Conservation (phyloP, 2,329 filamentous ascomycete species). For the Venturia asperata region DNA sequence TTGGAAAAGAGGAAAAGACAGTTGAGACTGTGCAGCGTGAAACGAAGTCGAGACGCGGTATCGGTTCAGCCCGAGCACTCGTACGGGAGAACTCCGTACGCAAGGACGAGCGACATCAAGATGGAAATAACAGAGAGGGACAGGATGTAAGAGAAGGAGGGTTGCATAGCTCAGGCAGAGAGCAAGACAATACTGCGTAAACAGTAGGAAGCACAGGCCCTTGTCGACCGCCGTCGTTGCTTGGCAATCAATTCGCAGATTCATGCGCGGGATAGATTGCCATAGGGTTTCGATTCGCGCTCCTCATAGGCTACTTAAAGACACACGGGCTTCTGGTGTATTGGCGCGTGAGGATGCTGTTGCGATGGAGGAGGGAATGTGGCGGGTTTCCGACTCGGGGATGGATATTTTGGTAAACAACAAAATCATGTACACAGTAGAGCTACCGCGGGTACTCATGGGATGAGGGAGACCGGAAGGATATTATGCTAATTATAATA, state of each 20-base stretch:
- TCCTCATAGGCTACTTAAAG: neutral
- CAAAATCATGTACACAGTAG: too few relatives aligned
- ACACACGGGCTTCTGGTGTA: neutral
- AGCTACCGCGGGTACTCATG: too few relatives aligned
- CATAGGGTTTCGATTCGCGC: neutral
- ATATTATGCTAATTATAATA: too few relatives aligned
- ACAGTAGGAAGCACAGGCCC: too few relatives aligned
- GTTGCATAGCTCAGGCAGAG: neutral
- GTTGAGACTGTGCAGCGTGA: neutral
- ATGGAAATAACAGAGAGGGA: neutral
- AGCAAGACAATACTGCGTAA: neutral
- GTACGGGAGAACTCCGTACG: neutral
- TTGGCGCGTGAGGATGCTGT: neutral
- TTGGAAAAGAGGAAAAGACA: neutral
- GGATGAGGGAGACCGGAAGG: too few relatives aligned
- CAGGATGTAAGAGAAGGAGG: neutral
- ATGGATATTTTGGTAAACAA: too few relatives aligned
- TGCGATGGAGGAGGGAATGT: neutral
- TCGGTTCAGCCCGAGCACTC: neutral
- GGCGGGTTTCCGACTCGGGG: neutral
- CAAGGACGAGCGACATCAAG: neutral
- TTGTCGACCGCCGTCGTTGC: neutral
- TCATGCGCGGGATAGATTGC: neutral
- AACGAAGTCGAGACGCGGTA: neutral
- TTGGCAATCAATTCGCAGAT: neutral